Base-by-base conservation (phyloP, 1,139 yeast genomes). In the Lodderomyces oxycetoniae region DNA sequence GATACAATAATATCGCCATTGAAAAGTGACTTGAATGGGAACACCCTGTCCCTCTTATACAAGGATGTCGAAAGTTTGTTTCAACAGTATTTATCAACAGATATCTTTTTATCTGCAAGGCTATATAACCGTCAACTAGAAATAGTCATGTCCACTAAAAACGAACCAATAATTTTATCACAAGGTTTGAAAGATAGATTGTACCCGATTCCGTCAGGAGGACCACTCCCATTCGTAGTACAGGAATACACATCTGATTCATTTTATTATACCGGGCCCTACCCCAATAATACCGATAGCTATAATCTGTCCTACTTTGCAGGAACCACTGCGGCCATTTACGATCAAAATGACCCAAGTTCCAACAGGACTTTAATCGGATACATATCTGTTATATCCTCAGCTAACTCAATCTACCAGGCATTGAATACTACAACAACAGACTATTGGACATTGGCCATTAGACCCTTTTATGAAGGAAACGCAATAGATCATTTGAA, bases 371-470 rank as follows among this genome's bases (percentile, higher is more conserved):
- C 17, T 6, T 13, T 32, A 14, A 19, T 26, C 3, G 38, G 38
- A 6, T 35, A 35, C 22, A 17, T 35, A 3, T 32, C 38, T 20
- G 30, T 32, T n/a, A 35, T 35, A n/a, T n/a, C 35, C 6, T 20
- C 19, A 12, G 38, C 38, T 5, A 32, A 25, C 3, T 17, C 35
- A 23, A 23, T 35, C 9, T 9, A 10, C 15, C 12, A 10, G 7
- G 35, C 34, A 13, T 27, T 35, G 13, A 29, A 30, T n/a, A 12
- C 32, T 9, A 25, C 30, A 7, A 13, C 32, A 10, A 12, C 25
- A 8, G 69, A 63, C 42, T 67, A 65, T 44, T 37, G 37, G n/a
- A 65, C 63, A 4, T 38, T 59, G 8, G 67, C 67, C 0, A 50
- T 63, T 21, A 48, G 52, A 35, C 69, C 70, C 2, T 44, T 60